Evolutionary conservation across 1,284 basidiomycete genomes (phyloP), one percentile per base, ranked within the genome.

Genomic region (Caloboletus firmus): DNA sequence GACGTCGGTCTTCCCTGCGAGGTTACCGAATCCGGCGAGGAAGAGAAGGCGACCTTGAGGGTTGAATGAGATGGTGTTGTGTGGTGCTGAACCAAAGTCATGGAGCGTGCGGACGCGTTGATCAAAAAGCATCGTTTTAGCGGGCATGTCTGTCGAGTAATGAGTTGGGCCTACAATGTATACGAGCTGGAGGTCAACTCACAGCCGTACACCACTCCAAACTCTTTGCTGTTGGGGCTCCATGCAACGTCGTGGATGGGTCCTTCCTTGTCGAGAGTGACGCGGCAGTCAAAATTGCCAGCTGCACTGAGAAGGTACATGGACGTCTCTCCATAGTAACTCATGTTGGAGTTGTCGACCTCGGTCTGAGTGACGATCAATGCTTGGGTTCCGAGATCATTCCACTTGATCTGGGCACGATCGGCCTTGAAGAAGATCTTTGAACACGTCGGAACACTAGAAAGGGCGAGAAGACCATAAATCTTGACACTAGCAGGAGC

Each of bases 401-500:
- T 98, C 96, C 96, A 98, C 75, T 98, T 98, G 74, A 99, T 90
- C 65, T 85, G 84, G 12, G 93, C 83, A 59, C 92, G 90, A 76
- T 98, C 95, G 3, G 95, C 94, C 76, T 98, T 98, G 84, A 87
- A 98, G 73, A 98, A 98, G 2, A 85, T 90, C 79, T 98, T 98
- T 66, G 84, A 83, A 68, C 85, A 86, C 5, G 84, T 86, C 10
- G 85, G 88, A 6, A 79, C 72, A 31, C 78, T 36, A 55, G 69
- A 52, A 61, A 66, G 60, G 93, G 82, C 9, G 84, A 80, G 49
- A 81, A 98, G 79, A 49, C 87, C 82, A 72, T 90, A 95, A 51
- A 98, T 85, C 65, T 88, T 89, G 68, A 98, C 83, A 57, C 82
- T 89, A 1, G 94, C 96, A 1, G 96, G 96, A n/a, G 89, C 86